Evolutionary conservation across 495 filamentous ascomycete species (phyloP).

Genomic region (Letharia columbiana): DNA sequence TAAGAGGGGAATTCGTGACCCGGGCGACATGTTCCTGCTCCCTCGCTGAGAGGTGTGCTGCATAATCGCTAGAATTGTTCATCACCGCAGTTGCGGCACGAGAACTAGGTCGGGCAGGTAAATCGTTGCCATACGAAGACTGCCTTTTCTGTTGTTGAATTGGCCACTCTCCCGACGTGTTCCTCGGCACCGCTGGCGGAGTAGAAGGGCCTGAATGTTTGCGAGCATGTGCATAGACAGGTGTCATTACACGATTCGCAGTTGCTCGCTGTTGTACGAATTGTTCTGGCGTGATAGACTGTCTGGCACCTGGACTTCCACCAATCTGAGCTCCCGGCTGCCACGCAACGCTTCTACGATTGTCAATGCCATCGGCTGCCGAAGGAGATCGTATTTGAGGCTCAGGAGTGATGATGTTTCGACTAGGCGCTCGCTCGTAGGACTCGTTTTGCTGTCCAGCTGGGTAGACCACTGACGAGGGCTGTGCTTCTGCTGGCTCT

Average conservation of each 20-base stretch:
- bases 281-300: slow-evolving; percentile 57
- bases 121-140: slow-evolving; percentile 31
- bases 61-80: slow-evolving; percentile 41
- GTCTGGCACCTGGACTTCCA: slow-evolving; percentile 35
- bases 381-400: slow-evolving; percentile 18
- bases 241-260: slow-evolving; percentile 38
- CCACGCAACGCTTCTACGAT: slow-evolving; percentile 63
- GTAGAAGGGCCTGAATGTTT: slow-evolving; percentile 33
- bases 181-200: slow-evolving; percentile 36
- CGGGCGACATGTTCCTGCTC: slow-evolving; percentile 93
- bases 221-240: slow-evolving; percentile 38
- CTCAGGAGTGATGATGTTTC: slow-evolving; percentile 28
- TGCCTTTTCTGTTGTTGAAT: slow-evolving; percentile 30
- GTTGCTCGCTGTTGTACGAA: slow-evolving; percentile 80
- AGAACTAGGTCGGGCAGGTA: slow-evolving; percentile 43
- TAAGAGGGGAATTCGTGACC: slow-evolving; percentile 71
- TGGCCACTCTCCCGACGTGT: slow-evolving; percentile 49
- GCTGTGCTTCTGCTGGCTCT: slow-evolving; percentile 8
- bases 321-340: slow-evolving; percentile 54
- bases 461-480: slow-evolving; percentile 13
- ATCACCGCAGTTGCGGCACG: slow-evolving; percentile 40
- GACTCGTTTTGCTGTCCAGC: slow-evolving; percentile 9
- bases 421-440: slow-evolving; percentile 24
- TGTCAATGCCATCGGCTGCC: slow-evolving; percentile 35
- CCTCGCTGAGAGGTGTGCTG: slow-evolving; percentile 72